These are phyloP conservation scores for Ophiostoma fasciatum DNA, from an alignment of 2,329 filamentous ascomycete genomes.

Conservation along the genomic window DNA sequence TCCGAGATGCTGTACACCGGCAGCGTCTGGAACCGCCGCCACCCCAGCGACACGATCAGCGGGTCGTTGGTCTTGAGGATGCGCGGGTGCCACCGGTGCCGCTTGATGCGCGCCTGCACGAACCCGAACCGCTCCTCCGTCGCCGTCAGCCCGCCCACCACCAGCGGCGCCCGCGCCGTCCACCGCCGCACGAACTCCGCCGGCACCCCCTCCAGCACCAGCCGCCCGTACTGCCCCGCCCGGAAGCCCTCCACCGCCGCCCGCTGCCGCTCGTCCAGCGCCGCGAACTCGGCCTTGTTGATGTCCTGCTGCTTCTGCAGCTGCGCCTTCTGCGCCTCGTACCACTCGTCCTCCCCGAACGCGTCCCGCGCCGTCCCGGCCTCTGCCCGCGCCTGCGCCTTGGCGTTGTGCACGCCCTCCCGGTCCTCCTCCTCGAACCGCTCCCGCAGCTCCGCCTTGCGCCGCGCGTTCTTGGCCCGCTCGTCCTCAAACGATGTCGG, in stretches of 20 bases:
- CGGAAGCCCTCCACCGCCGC: conserved; percentile 77
- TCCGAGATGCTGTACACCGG: conserved; percentile 94
- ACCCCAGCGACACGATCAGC: conserved; percentile 90
- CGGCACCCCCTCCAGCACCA: conserved; percentile 78
- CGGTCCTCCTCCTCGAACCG: conserved; percentile 95
- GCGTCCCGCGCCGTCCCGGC: conserved; percentile 48
- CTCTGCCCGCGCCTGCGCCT: conserved; percentile 59
- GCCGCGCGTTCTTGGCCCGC: conserved; percentile 74
- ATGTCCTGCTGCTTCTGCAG: conserved; percentile 94
- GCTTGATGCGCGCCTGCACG: conserved; percentile 90
- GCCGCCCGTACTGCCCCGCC: conserved; percentile 83
- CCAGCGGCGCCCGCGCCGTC: conserved; percentile 64
- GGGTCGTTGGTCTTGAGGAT: conserved; percentile 98
- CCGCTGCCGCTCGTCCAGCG: conserved; percentile 70
- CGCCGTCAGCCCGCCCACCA: conserved; percentile 80
- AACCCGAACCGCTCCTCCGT: conserved; percentile 95
- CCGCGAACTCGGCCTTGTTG: conserved; percentile 86
- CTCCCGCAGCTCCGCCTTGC: conserved; percentile 87
- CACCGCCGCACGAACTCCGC: conserved; percentile 81
- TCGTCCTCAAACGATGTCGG: conserved; percentile 57
- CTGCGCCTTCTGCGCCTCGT: conserved; percentile 86
- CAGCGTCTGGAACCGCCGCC: conserved; percentile 84
- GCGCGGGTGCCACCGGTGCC: conserved; percentile 97
- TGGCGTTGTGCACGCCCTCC: conserved; percentile 90
- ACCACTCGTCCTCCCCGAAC: conserved; percentile 98